These are phyloP conservation scores for Nigrospora sphaerica DNA, from an alignment of 2,329 filamentous ascomycete species.

Conservation along the genomic window DNA sequence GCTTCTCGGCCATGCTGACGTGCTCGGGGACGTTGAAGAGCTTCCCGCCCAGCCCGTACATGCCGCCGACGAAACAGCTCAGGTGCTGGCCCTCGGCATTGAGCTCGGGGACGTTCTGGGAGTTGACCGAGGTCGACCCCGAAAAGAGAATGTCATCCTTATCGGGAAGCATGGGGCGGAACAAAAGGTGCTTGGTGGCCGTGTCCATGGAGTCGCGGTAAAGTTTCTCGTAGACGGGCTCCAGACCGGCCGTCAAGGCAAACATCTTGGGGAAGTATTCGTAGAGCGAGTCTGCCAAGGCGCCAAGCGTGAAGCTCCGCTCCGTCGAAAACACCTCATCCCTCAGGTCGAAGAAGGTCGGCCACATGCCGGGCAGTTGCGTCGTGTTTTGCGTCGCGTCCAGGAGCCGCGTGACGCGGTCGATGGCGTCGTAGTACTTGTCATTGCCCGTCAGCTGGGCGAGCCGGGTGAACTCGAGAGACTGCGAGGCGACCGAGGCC, in stretches of 20 bases:
- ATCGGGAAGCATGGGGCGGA: constrained; percentile 58
- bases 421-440: constrained; percentile 70
- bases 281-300: constrained; percentile 47
- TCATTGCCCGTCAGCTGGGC: constrained; percentile 61
- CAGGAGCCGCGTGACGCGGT: constrained; percentile 65
- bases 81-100: constrained; percentile 28
- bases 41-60: constrained; percentile 37
- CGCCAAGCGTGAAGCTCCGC: constrained; percentile 43
- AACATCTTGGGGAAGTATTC: constrained; percentile 58
- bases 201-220: constrained; percentile 55
- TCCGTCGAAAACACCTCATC: constrained; percentile 34
- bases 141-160: constrained; percentile 55
- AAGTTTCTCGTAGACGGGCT: constrained; percentile 54
- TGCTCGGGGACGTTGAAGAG: constrained; percentile 37
- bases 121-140: constrained; percentile 3
- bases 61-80: constrained; percentile 41
- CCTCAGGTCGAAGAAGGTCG: constrained; percentile 53
- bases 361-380: constrained; percentile 71
- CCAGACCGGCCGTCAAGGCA: constrained; percentile 57
- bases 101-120: neutral
- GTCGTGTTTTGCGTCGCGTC: constrained; percentile 61
- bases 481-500: constrained; percentile 49
- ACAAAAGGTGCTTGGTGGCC: constrained; percentile 57
- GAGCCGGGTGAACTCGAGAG: constrained; percentile 64
- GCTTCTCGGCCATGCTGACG: constrained; percentile 35